phyloP scores from a whole-genome alignment of 2,329 filamentous ascomycete species.

The Aspergillus carbonarius region DNA sequence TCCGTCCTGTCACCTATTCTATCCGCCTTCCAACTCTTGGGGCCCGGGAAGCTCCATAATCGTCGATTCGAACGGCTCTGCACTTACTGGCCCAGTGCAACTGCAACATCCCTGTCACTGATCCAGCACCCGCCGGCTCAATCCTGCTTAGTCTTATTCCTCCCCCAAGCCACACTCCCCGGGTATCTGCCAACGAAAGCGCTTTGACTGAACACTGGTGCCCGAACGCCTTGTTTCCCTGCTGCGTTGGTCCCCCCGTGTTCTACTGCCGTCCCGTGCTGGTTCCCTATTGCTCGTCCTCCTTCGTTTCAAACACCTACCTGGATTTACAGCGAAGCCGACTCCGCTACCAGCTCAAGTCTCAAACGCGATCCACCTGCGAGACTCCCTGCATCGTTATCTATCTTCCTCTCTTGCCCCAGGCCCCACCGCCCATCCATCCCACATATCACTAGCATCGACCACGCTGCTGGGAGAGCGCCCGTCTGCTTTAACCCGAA shows the following conservation, averaged over 20 bases:
- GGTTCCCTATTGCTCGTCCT: conserved; percentile 2
- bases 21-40: conserved; percentile 12
- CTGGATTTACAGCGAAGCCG: neutral
- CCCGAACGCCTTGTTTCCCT: conserved; percentile 37
- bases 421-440: conserved; percentile 1
- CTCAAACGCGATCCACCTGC: conserved; percentile 1
- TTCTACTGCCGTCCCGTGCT: conserved; percentile 11
- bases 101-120: conserved; percentile 36
- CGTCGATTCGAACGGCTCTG: conserved; percentile 19
- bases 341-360: conserved; percentile 20
- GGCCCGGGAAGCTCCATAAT: conserved; percentile 11
- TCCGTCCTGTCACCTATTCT: conserved; percentile 5
- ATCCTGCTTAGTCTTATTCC: conserved; percentile 14
- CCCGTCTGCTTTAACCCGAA: neutral
- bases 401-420: neutral
- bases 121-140: conserved; percentile 28
- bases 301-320: conserved; percentile 14
- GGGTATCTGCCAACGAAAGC: conserved; percentile 30
- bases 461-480: neutral
- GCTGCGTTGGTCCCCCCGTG: conserved; percentile 26
- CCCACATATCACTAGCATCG: neutral
- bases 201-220: conserved; percentile 32
- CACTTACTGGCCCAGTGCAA: conserved; percentile 25
- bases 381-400: neutral
- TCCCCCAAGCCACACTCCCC: conserved; percentile 30